Conservation (phyloP, 2,329 filamentous ascomycete species). For the Fusarium sambucinum region DNA sequence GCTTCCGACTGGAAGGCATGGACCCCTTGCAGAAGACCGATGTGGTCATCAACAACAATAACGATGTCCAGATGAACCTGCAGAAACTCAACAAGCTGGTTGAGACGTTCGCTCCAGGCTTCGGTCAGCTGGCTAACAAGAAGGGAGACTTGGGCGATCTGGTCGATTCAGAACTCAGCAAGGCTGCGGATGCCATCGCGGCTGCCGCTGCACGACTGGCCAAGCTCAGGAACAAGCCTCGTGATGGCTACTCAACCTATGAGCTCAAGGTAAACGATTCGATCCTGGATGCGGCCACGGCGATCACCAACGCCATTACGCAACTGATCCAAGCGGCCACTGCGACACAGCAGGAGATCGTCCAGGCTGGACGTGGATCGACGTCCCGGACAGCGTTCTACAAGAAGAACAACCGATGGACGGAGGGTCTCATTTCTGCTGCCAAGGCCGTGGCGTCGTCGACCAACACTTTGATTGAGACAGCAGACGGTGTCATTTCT, state of each 20-base stretch:
- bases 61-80: slow-evolving; percentile 93
- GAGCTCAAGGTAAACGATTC: slow-evolving; percentile 96
- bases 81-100: slow-evolving; percentile 94
- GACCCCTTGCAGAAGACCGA: slow-evolving; percentile 94
- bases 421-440: slow-evolving; percentile 94
- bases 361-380: slow-evolving; percentile 88
- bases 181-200: slow-evolving; percentile 94
- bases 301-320: slow-evolving; percentile 93
- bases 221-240: slow-evolving; percentile 96
- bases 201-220: slow-evolving; percentile 89
- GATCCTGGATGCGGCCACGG: slow-evolving; percentile 91
- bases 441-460: slow-evolving; percentile 95
- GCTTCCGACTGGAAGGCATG: slow-evolving; percentile 91
- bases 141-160: slow-evolving; percentile 92
- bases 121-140: slow-evolving; percentile 80
- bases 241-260: slow-evolving; percentile 94
- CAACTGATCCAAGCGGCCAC: slow-evolving; percentile 96
- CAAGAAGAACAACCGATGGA: slow-evolving; percentile 99
- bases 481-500: slow-evolving; percentile 93
- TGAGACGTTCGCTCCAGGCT: slow-evolving; percentile 90
- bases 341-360: slow-evolving; percentile 93
- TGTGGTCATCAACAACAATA: slow-evolving; percentile 96
- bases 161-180: slow-evolving; percentile 90
- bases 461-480: slow-evolving; percentile 97
- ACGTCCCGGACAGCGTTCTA: slow-evolving; percentile 94